Conservation (phyloP, 306 rosid species). For the Lathyrus oleraceus region DNA sequence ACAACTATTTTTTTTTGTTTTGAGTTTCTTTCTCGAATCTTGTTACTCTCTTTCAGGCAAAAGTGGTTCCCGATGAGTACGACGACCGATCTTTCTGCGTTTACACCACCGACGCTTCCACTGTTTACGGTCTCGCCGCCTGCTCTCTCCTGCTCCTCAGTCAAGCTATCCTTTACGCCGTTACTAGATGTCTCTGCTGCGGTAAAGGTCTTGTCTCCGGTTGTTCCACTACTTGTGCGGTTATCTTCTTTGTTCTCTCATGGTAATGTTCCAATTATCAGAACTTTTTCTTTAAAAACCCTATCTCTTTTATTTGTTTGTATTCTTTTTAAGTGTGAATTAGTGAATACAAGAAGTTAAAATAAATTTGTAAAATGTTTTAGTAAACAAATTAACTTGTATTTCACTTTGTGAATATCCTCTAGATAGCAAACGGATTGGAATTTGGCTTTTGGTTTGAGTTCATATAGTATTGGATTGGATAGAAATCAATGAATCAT, state of each 20-base stretch:
- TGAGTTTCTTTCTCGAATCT: not conserved
- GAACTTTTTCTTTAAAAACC: not conserved
- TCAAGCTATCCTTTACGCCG: slow-evolving; percentile 66
- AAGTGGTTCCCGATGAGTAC: slow-evolving; percentile 68
- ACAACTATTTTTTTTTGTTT: not conserved
- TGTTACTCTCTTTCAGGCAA: slow-evolving; percentile 46
- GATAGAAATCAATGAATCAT: not conserved
- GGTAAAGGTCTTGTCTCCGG: slow-evolving; percentile 85
- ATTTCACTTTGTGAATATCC: not conserved
- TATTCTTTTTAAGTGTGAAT: not conserved
- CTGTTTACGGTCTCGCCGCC: slow-evolving; percentile 84
- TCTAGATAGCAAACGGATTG: too few relatives aligned
- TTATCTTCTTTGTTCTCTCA: slow-evolving; percentile 72
- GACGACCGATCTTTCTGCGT: slow-evolving; percentile 66
- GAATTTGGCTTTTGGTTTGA: not conserved
- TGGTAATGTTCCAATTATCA: slow-evolving; percentile 46
- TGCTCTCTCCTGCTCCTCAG: slow-evolving; percentile 60
- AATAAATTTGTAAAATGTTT: not conserved
- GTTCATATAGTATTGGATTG: not conserved
- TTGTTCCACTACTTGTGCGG: slow-evolving; percentile 57
- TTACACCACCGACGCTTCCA: slow-evolving; percentile 84
- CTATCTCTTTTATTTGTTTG: not conserved
- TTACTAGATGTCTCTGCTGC: slow-evolving; percentile 87
- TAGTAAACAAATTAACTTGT: not conserved
- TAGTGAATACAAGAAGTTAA: not conserved